Evolutionary conservation across 306 rosid species (phyloP).

Genomic region (Inga oerstediana): DNA sequence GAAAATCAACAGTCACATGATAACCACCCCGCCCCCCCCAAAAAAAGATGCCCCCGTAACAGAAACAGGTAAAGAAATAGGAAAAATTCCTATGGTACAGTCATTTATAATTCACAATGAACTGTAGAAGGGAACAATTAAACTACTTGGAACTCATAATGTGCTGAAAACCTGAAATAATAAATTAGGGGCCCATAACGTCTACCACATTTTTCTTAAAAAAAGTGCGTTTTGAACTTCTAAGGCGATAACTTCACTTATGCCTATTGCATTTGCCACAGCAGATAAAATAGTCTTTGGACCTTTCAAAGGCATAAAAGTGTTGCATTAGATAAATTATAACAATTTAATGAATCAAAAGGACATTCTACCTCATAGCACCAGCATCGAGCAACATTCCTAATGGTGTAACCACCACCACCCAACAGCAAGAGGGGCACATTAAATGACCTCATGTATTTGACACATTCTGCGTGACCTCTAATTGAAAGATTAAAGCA

Average conservation of each 20-base stretch:
- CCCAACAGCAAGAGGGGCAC: slow-evolving; percentile 84
- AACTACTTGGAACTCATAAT: slow-evolving; percentile 11
- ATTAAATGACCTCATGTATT: slow-evolving; percentile 85
- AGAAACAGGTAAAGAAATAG: neutral
- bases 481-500: slow-evolving; percentile 88
- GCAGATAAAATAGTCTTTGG: neutral
- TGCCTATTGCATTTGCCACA: neutral
- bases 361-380: slow-evolving; percentile 73
- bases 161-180: neutral
- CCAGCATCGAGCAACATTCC: slow-evolving; percentile 95
- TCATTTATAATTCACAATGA: slow-evolving; percentile 9
- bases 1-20: slow-evolving; percentile 6
- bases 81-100: neutral
- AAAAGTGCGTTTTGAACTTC: neutral
- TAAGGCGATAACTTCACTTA: slow-evolving; percentile 2
- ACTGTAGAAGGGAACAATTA: slow-evolving; percentile 8
- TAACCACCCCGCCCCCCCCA: neutral
- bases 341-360: slow-evolving; percentile 19
- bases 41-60: neutral
- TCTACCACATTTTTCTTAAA: neutral
- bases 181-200: neutral
- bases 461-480: slow-evolving; percentile 92
- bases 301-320: slow-evolving; percentile 17
- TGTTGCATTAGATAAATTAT: slow-evolving; percentile 17
- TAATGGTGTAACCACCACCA: slow-evolving; percentile 90